Percentiles rank a stretch among this genome's conserved stretches.
Evolutionary conservation across 2,329 filamentous ascomycete genomes (phyloP).

Genomic region (Ophiostoma ulmi): DNA sequence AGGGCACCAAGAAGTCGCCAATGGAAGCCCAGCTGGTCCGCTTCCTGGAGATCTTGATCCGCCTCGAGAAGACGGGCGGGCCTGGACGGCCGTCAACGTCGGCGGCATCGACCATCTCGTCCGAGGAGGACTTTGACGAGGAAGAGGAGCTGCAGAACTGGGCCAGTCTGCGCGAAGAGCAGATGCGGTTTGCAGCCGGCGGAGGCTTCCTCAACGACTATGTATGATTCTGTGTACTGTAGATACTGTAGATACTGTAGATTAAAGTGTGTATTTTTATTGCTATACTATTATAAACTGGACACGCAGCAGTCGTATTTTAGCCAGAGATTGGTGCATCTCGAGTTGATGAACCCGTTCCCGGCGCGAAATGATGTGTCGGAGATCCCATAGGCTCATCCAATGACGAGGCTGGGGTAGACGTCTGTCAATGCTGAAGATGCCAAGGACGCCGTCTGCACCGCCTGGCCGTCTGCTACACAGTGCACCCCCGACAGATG

Average conservation of each 20-base stretch:
- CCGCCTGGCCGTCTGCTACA: too few species aligned
- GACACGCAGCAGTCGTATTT: too few species aligned
- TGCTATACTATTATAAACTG: neutral
- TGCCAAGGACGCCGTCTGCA: too few species aligned
- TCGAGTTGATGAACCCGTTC: neutral
- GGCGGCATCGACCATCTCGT: neutral
- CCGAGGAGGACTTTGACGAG: slow-evolving; percentile 39
- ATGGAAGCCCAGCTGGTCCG: slow-evolving; percentile 62
- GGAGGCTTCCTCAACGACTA: slow-evolving; percentile 27
- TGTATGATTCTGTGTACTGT: neutral
- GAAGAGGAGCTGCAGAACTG: slow-evolving; percentile 70
- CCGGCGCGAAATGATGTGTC: neutral
- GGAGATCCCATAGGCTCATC: too few species aligned
- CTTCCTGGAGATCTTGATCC: slow-evolving; percentile 69
- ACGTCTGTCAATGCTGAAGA: too few species aligned
- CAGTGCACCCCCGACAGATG: too few species aligned
- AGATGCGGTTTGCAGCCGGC: slow-evolving; percentile 48
- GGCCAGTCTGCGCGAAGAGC: slow-evolving; percentile 74
- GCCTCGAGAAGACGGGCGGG: slow-evolving; percentile 60
- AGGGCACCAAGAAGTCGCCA: slow-evolving; percentile 38
- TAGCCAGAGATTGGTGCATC: too few species aligned
- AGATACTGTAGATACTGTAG: neutral
- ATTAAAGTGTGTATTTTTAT: neutral
- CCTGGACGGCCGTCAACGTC: slow-evolving; percentile 24
- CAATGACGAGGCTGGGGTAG: too few species aligned